Conservation (phyloP, 345 rosid genomes). For the Hibiscus trionum region DNA sequence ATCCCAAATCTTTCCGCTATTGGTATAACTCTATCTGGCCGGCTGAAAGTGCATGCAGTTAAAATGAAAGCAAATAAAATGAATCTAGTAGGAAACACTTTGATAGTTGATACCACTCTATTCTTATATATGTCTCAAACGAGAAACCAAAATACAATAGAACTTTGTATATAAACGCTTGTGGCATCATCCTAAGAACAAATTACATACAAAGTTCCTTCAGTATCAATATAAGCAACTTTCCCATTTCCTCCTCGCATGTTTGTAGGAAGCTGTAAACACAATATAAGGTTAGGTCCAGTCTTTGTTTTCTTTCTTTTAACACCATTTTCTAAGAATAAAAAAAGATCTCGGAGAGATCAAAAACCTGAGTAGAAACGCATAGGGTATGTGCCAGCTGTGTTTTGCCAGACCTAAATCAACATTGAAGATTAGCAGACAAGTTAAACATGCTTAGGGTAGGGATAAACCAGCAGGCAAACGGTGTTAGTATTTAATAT, state of each 20-base stretch:
- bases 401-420: conserved; percentile 80
- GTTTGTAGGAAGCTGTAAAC: conserved; percentile 66
- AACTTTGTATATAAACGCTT: neutral
- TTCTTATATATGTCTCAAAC: neutral
- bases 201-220: conserved; percentile 81
- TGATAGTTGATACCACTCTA: neutral
- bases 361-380: conserved; percentile 71
- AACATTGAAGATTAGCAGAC: neutral
- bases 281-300: neutral
- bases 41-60: conserved; percentile 41
- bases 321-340: neutral
- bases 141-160: neutral
- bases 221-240: conserved; percentile 84
- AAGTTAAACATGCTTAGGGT: neutral
- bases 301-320: neutral
- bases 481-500: neutral
- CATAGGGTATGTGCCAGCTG: conserved; percentile 87
- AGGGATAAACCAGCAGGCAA: neutral
- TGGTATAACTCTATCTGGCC: conserved; percentile 76
- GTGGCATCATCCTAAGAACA: neutral
- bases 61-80: conserved; percentile 19
- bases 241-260: conserved; percentile 95
- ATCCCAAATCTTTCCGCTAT: conserved; percentile 98
- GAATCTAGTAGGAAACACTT: neutral
- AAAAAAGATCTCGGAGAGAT: neutral